These are phyloP conservation scores for Cyclotella kingstonii DNA, from an alignment of 108 stramenopile genomes.

Conservation along the genomic window DNA sequence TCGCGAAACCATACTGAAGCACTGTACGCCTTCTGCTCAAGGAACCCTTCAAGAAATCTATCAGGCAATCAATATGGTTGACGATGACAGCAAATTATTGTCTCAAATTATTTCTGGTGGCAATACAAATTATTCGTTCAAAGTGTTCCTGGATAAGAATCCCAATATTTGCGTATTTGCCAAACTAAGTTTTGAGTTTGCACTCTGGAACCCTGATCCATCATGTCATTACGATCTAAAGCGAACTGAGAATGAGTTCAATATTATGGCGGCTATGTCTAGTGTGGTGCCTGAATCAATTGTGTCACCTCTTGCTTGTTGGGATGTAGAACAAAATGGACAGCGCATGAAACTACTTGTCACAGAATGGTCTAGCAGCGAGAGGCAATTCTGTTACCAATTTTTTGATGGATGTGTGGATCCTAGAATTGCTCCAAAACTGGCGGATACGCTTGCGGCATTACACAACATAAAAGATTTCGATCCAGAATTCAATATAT, in stretches of 20 bases:
- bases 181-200: constrained; percentile 37
- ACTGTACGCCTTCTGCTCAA: too few relatives aligned
- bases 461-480: constrained; percentile 37
- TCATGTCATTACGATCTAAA: constrained; percentile 17
- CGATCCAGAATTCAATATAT: constrained; percentile 43
- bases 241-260: constrained; percentile 34
- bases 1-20: too few relatives aligned
- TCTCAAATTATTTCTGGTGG: constrained; percentile 29
- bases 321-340: constrained; percentile 34
- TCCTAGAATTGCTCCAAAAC: constrained; percentile 37
- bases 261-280: constrained; percentile 30
- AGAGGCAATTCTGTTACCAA: constrained; percentile 48
- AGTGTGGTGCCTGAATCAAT: constrained; percentile 12
- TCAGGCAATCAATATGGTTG: too few relatives aligned
- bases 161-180: constrained; percentile 33
- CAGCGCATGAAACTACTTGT: constrained; percentile 51
- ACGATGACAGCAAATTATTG: constrained; percentile 13
- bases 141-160: constrained; percentile 14
- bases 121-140: constrained; percentile 37
- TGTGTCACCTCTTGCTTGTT: constrained; percentile 27
- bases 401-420: constrained; percentile 55
- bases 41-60: neutral
- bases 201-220: constrained; percentile 37
- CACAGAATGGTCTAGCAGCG: constrained; percentile 42
- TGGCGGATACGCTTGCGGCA: constrained; percentile 44